Base-by-base conservation (phyloP, 1,284 basidiomycete genomes). In the Sanguinoderma infundibulare region DNA sequence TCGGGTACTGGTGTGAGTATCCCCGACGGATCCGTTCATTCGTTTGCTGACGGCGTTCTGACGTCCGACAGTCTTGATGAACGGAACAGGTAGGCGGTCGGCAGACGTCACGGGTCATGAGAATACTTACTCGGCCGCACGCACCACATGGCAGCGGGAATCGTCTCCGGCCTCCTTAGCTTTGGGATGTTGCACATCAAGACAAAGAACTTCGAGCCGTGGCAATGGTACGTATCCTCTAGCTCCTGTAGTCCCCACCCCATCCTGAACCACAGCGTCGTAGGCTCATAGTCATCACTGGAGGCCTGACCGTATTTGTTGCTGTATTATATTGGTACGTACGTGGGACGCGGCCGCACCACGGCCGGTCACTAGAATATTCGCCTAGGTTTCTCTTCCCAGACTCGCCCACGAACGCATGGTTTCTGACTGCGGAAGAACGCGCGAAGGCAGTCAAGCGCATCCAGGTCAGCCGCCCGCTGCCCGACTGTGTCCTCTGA, bases 1-100 rank as follows among this genome's bases (percentile, higher is more conserved):
- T 92, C 17, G 90, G 90, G 0, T 91, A 90, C 68, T 91, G 89
- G 90, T 90, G 90, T 92, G 70, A n/a, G n/a, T n/a, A n/a, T n/a
- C 32, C 22, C 7, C 10, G 30, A n/a, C 30, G 20, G 17, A 34
- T 50, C 2, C 8, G 5, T 32, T n/a, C 5, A 10, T 10, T 49
- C 9, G 46, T 49, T 15, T 30, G 8, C 46, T 49, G 46, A 49
- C 12, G 5, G n/a, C 24, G 7, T 10, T 49, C 3, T 32, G 46
- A 49, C 49, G 9, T 51, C 32, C n/a, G 36, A 24, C 44, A 70
- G 68, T 71, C 62, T 63, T 72, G 60, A 72, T 70, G 70, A 72
- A 70, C 38, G 70, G 72, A 0, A 69, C 70, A 46, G 70, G 71
- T 72, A 34, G 7, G 67, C 55, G 14, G 20, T 9, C 22, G n/a